Evolutionary conservation across 768 basidiomycete genomes (phyloP).

Genomic region (Mrakia blollopis): DNA sequence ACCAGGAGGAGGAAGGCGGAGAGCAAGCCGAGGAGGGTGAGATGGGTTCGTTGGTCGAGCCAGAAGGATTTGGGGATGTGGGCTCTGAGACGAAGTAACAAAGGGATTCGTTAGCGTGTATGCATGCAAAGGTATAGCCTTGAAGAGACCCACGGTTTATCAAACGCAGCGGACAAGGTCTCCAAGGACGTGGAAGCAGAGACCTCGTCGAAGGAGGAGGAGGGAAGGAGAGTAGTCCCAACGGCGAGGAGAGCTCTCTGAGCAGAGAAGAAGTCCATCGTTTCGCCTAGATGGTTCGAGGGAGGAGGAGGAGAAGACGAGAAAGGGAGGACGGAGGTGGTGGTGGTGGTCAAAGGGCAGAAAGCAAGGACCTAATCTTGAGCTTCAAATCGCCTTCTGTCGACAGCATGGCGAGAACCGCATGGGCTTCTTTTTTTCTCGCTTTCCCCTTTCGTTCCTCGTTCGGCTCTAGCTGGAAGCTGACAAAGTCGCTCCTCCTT

Average conservation of each 20-base stretch:
- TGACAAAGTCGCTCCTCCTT: too few relatives aligned
- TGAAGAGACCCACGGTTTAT: background rate
- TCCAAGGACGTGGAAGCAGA: background rate
- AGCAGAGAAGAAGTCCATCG: background rate
- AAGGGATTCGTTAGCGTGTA: background rate
- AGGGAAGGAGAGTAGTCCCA: background rate
- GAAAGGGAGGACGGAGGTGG: background rate
- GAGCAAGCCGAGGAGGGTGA: conserved; percentile 3
- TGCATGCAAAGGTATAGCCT: too few relatives aligned
- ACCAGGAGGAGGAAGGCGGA: conserved; percentile 18
- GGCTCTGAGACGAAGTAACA: background rate
- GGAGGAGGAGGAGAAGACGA: background rate
- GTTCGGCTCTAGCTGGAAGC: too few relatives aligned
- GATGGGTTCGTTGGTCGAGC: conserved; percentile 16
- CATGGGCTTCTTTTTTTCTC: background rate
- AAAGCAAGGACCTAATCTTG: background rate
- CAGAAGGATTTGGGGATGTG: conserved; percentile 15
- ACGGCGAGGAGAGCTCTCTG: background rate
- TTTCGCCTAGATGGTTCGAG: background rate
- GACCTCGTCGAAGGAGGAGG: too few relatives aligned
- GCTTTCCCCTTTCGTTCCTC: too few relatives aligned
- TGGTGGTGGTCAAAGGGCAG: background rate
- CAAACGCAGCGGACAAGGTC: too few relatives aligned
- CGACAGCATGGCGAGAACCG: background rate
- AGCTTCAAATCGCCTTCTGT: too few relatives aligned